Percentiles rank a stretch among this genome's conserved stretches.
Conservation (phyloP, 192 early-diverging fungal genomes). For the Coemansia interrupta region DNA sequence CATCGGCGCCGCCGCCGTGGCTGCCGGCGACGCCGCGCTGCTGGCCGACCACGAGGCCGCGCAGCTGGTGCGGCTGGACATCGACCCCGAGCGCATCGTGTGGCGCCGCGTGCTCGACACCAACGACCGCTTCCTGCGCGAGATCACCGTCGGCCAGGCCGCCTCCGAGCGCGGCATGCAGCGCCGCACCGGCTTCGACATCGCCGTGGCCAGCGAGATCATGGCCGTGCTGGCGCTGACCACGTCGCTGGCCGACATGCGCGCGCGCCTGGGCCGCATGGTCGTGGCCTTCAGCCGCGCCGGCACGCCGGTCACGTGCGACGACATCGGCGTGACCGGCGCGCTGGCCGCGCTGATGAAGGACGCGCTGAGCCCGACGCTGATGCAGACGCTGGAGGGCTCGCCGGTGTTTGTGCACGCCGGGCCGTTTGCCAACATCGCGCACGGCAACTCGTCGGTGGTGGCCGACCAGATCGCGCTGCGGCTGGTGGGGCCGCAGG, state of each 20-base stretch:
- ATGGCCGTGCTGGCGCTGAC: constrained; percentile 97
- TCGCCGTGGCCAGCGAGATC: constrained; percentile 95
- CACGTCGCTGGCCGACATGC: constrained; percentile 89
- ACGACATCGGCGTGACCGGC: constrained; percentile 94
- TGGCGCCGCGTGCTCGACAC: constrained; percentile 97
- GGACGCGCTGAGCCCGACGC: constrained; percentile 96
- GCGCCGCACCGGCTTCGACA: constrained; percentile 94
- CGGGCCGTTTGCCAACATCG: constrained; percentile 99
- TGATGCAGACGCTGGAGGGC: constrained; percentile 99
- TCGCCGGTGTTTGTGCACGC: constrained; percentile 98
- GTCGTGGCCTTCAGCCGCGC: constrained; percentile 82
- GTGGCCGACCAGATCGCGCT: constrained; percentile 95
- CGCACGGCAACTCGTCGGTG: constrained; percentile 94
- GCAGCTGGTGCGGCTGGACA: constrained; percentile 86
- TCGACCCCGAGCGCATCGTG: constrained; percentile 89
- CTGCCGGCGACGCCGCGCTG: constrained; percentile 63
- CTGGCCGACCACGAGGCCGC: constrained; percentile 70
- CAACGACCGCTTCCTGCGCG: constrained; percentile 93
- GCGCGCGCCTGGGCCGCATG: constrained; percentile 88
- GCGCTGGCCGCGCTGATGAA: constrained; percentile 96
- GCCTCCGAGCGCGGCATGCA: constrained; percentile 82
- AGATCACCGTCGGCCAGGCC: constrained; percentile 85
- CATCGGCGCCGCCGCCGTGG: constrained; percentile 72
- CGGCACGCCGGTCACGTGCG: constrained; percentile 85
- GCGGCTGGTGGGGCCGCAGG: constrained; percentile 83